Conservation (phyloP, 2,329 filamentous ascomycete species). For the Epichloe gansuensis region DNA sequence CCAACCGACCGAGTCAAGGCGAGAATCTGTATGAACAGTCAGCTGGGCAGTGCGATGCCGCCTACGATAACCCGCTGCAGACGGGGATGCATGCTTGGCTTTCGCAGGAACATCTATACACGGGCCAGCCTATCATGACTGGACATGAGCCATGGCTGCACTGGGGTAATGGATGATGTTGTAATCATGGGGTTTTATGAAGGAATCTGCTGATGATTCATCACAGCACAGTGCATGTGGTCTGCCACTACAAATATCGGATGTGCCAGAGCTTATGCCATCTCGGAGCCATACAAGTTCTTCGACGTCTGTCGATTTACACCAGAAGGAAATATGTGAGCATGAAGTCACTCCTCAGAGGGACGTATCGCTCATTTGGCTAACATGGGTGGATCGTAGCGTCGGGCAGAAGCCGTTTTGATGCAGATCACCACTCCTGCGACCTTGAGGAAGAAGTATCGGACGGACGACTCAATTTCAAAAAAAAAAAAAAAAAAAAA, state of each 20-base stretch:
- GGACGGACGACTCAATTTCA: conserved; percentile 9
- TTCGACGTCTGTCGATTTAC: conserved; percentile 24
- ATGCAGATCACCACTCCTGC: background rate
- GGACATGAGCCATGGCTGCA: conserved; percentile 24
- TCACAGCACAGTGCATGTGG: conserved; percentile 25
- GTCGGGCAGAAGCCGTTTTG: conserved; percentile 18
- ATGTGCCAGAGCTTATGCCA: conserved; percentile 20
- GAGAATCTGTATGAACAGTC: conserved; percentile 22
- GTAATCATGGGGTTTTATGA: background rate
- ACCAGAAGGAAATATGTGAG: conserved; percentile 25
- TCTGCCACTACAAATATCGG: conserved; percentile 20
- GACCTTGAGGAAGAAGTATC: background rate
- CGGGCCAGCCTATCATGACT: conserved; percentile 18
- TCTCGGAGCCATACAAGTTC: conserved; percentile 20
- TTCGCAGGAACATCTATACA: conserved; percentile 17
- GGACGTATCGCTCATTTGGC: background rate
- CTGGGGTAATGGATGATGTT: conserved; percentile 18
- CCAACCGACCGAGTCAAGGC: conserved; percentile 21
- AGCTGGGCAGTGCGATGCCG: conserved; percentile 17
- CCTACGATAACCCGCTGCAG: conserved; percentile 19
- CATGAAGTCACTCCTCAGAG: background rate
- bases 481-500: conserved; percentile 5
- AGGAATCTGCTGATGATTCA: background rate
- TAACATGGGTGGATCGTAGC: conserved; percentile 6
- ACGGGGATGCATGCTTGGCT: conserved; percentile 21